A percentile compares a stretch with the other conserved stretches of the same genome.
Evolutionary conservation across 805 yeast genomes (phyloP).

Genomic region (Ogataea neopini): DNA sequence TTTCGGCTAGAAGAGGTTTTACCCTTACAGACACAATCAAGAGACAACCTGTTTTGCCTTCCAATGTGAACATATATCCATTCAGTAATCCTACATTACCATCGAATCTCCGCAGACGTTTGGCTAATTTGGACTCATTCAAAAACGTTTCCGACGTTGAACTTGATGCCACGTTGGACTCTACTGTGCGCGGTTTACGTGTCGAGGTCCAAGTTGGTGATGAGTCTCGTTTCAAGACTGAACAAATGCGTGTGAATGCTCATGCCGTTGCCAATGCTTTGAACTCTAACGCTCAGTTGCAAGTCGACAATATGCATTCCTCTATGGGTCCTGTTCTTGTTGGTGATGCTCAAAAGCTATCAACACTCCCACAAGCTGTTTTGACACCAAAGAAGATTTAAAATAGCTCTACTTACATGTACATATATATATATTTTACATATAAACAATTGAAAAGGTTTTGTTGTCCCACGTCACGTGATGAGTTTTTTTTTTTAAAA

Average conservation of each 20-base stretch:
- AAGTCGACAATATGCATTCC: conserved; percentile 29
- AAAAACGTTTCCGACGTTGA: conserved; percentile 22
- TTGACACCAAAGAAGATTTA: conserved; percentile 11
- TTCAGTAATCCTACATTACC: conserved; percentile 28
- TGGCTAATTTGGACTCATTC: conserved; percentile 15
- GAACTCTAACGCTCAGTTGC: conserved; percentile 34
- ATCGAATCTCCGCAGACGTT: conserved; percentile 18
- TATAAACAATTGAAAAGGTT: neutral
- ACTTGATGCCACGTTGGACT: conserved; percentile 21
- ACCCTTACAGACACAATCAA: conserved; percentile 17
- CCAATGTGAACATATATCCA: conserved; percentile 24
- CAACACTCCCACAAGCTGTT: conserved; percentile 24
- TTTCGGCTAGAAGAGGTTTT: conserved; percentile 27
- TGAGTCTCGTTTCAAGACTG: conserved; percentile 24
- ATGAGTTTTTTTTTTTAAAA: too few species aligned
- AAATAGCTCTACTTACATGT: neutral
- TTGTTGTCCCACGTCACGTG: conserved; percentile 2
- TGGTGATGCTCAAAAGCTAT: conserved; percentile 22
- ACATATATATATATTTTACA: conserved; percentile 1
- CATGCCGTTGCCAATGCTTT: conserved; percentile 33
- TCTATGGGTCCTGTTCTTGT: conserved; percentile 20
- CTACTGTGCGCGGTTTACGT: conserved; percentile 33
- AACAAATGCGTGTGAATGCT: conserved; percentile 29
- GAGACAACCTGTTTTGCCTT: conserved; percentile 21
- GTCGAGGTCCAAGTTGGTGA: conserved; percentile 26